phyloP scores from a whole-genome alignment of 257 asterid genomes.

The Petunia secreta region DNA sequence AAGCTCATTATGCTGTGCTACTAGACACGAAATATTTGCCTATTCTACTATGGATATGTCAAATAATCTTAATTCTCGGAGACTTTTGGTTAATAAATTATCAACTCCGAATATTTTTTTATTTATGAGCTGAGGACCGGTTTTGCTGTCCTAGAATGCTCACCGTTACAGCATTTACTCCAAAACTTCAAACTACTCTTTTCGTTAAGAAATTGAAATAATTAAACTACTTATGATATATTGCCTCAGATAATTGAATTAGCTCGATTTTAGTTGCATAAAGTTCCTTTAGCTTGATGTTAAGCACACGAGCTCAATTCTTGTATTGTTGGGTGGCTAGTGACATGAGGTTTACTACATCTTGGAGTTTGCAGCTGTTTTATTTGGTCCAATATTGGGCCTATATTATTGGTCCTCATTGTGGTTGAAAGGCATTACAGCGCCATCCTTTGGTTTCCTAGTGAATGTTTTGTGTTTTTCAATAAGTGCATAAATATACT shows the following conservation, averaged over 20 bases:
- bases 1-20: constrained; percentile 10
- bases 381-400: background rate
- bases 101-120: background rate
- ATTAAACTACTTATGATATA: background rate
- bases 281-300: background rate
- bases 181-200: background rate
- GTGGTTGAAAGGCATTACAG: background rate
- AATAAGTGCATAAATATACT: background rate
- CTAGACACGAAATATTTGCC: constrained; percentile 8
- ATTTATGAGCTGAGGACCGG: background rate
- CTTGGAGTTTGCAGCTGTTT: background rate
- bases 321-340: background rate
- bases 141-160: background rate
- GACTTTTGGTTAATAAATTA: constrained; percentile 10
- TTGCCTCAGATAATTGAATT: background rate
- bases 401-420: background rate
- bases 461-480: background rate
- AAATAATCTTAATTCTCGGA: constrained; percentile 6
- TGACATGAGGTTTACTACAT: background rate
- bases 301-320: background rate
- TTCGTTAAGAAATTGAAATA: background rate
- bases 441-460: background rate
- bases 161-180: background rate
- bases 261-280: background rate
- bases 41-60: constrained; percentile 10